A percentile compares a stretch with the other conserved stretches of the same genome.
phyloP scores from a whole-genome alignment of 495 filamentous ascomycete species.

The Amphirosellinia nigrospora region DNA sequence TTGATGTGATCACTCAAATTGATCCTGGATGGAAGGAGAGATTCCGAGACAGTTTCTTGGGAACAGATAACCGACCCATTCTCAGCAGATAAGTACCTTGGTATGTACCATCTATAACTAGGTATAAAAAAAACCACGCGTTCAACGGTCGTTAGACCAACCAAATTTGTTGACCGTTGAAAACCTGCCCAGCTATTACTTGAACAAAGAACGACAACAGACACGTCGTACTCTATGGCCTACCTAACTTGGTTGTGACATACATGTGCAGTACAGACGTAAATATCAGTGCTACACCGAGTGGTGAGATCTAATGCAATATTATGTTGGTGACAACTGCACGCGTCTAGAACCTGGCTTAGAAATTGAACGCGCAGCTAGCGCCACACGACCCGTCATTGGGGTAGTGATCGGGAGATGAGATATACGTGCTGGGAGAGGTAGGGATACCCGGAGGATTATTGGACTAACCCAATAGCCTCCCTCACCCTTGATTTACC shows the following conservation, averaged over 20 bases:
- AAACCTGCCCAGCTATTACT: conserved; percentile 6
- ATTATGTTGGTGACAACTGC: neutral
- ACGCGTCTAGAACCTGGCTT: conserved; percentile 20
- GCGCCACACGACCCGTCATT: conserved; percentile 9
- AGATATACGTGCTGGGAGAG: conserved; percentile 14
- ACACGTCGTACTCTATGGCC: neutral
- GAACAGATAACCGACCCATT: conserved; percentile 24
- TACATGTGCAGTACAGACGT: neutral
- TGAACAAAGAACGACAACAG: neutral
- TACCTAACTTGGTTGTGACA: neutral
- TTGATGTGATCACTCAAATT: conserved; percentile 21
- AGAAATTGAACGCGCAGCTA: conserved; percentile 21
- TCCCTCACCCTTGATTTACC: neutral
- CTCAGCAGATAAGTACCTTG: conserved; percentile 13
- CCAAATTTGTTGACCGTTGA: conserved; percentile 14
- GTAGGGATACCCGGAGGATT: conserved; percentile 25
- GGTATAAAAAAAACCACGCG: conserved; percentile 13
- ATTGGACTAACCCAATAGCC: conserved; percentile 1
- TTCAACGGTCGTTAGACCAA: conserved; percentile 17
- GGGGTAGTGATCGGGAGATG: conserved; percentile 5
- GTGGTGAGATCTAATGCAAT: neutral
- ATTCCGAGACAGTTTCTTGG: conserved; percentile 16
- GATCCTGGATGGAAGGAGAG: conserved; percentile 15
- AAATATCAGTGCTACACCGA: neutral
- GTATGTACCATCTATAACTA: neutral